Evolutionary conservation across 2,329 filamentous ascomycete species (phyloP).

Genomic region (Zymoseptoria tritici): DNA sequence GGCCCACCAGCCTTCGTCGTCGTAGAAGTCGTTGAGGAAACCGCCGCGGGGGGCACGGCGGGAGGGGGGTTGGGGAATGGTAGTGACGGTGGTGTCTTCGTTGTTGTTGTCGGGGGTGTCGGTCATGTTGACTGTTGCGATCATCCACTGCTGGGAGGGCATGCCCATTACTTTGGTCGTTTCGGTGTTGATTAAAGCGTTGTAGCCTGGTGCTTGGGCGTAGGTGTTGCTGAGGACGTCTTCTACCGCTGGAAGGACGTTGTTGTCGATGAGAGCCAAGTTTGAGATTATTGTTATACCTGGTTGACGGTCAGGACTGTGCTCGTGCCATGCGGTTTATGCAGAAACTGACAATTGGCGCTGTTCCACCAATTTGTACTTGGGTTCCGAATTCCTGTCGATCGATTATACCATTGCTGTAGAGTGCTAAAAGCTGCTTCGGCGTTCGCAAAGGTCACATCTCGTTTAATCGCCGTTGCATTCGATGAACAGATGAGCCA

Average conservation of each 20-base stretch:
- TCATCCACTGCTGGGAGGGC: background rate
- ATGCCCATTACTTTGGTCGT: background rate
- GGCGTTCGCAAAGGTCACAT: slow-evolving; percentile 19
- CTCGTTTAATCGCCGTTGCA: slow-evolving; percentile 5
- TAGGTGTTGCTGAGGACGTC: slow-evolving; percentile 20
- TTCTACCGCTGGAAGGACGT: slow-evolving; percentile 8
- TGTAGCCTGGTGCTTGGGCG: slow-evolving; percentile 22
- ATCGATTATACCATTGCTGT: slow-evolving; percentile 27
- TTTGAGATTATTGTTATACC: slow-evolving; percentile 25
- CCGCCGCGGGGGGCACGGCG: slow-evolving; percentile 6
- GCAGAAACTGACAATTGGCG: slow-evolving; percentile 28
- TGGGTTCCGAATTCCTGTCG: slow-evolving; percentile 26
- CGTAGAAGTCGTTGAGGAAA: slow-evolving; percentile 38
- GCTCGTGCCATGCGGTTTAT: no score
- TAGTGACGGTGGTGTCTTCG: background rate
- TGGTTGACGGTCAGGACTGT: background rate
- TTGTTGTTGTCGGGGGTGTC: slow-evolving; percentile 7
- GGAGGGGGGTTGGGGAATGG: no score
- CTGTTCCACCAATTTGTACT: slow-evolving; percentile 28
- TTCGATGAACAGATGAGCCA: slow-evolving; percentile 2
- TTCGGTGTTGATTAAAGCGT: slow-evolving; percentile 13
- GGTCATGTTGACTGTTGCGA: background rate
- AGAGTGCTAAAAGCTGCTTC: slow-evolving; percentile 20
- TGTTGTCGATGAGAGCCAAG: slow-evolving; percentile 21
- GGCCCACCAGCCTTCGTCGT: slow-evolving; percentile 50